Evolutionary conservation across 2,329 filamentous ascomycete genomes (phyloP).

Genomic region (Apiospora sp.): DNA sequence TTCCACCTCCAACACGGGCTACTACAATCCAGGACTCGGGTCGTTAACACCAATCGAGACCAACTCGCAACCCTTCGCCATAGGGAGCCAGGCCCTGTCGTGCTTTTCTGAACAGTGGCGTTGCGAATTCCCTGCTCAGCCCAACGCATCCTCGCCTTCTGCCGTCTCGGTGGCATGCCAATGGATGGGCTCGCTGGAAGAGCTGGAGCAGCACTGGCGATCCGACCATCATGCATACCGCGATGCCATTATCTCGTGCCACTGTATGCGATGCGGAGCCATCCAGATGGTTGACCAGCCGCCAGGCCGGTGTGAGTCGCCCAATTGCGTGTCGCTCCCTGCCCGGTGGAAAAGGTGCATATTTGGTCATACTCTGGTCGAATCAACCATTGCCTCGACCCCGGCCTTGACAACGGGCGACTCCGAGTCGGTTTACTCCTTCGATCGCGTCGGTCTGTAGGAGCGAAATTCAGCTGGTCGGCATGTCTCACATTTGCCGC

Average conservation of each 20-base stretch:
- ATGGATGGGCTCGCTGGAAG: constrained; percentile 38
- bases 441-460: constrained; percentile 23
- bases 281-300: constrained; percentile 28
- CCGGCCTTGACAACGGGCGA: constrained; percentile 34
- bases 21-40: constrained; percentile 26
- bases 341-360: constrained; percentile 24
- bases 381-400: constrained; percentile 29
- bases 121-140: constrained; percentile 34
- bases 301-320: constrained; percentile 33
- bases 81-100: constrained; percentile 24
- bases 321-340: not conserved
- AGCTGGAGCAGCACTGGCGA: constrained; percentile 37
- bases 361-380: constrained; percentile 25
- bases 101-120: constrained; percentile 29
- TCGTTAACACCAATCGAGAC: constrained; percentile 4
- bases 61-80: constrained; percentile 23
- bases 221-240: constrained; percentile 36
- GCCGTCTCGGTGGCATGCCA: constrained; percentile 32
- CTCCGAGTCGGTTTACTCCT: constrained; percentile 37
- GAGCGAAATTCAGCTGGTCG: not conserved
- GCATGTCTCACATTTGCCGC: not conserved
- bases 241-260: constrained; percentile 31
- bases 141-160: not conserved
- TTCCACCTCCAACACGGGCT: not conserved
- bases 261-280: constrained; percentile 35